phyloP scores from a whole-genome alignment of 1,284 basidiomycete species.

The Stygiomarasmius scandens region DNA sequence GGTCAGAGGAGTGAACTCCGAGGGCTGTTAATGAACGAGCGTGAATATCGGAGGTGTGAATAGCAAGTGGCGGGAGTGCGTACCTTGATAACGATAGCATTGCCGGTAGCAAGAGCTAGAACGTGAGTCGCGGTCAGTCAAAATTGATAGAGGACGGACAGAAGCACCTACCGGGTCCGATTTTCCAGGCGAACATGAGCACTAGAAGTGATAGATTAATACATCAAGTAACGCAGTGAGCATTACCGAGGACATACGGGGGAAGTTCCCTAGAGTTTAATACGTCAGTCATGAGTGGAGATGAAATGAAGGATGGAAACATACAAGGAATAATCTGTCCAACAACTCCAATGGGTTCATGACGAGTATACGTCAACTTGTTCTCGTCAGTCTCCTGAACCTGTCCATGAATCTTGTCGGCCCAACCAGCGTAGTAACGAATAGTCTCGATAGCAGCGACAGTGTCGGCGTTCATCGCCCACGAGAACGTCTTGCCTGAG shows the following conservation, averaged over 20 bases:
- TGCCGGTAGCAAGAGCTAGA: slow-evolving; percentile 79
- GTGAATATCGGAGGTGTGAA: slow-evolving; percentile 21
- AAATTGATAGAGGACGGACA: neutral
- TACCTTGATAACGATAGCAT: slow-evolving; percentile 75
- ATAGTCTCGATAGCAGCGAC: slow-evolving; percentile 47
- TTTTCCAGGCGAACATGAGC: slow-evolving; percentile 74
- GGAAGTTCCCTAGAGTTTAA: slow-evolving; percentile 9
- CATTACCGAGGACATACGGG: slow-evolving; percentile 25
- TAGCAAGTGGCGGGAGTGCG: neutral
- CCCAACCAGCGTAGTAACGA: slow-evolving; percentile 52
- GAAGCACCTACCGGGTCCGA: slow-evolving; percentile 52
- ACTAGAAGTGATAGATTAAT: neutral
- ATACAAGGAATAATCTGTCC: slow-evolving; percentile 73
- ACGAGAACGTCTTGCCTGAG: slow-evolving; percentile 52
- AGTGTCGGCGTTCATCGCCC: slow-evolving; percentile 59
- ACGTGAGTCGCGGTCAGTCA: slow-evolving; percentile 13
- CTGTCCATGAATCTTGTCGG: slow-evolving; percentile 71
- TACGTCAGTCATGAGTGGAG: neutral
- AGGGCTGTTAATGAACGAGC: slow-evolving; percentile 50
- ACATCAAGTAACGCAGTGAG: neutral
- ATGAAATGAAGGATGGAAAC: neutral
- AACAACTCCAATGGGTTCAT: slow-evolving; percentile 93
- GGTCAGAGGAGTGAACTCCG: slow-evolving; percentile 86
- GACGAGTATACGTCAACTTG: slow-evolving; percentile 81
- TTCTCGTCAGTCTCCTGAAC: slow-evolving; percentile 66